A percentile compares a stretch with the other conserved stretches of the same genome.
phyloP scores from a whole-genome alignment of 2,329 filamentous ascomycete genomes.

The Pyrenochaeta sp. region DNA sequence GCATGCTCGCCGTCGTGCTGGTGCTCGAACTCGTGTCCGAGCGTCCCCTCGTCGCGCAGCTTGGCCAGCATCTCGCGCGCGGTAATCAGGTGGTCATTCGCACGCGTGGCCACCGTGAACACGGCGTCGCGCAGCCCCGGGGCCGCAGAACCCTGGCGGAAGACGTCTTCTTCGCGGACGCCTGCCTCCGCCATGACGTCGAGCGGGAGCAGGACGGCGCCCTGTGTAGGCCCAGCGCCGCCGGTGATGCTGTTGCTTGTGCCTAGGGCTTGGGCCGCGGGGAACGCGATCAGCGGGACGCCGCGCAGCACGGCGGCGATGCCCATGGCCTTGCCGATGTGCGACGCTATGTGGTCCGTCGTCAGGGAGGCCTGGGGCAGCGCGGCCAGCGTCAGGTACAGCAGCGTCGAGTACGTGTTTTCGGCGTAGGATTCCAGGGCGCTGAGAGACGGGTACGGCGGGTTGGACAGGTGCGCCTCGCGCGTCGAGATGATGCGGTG shows the following conservation, averaged over 20 bases:
- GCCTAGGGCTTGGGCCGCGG: constrained; percentile 66
- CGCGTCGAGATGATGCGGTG: constrained; percentile 78
- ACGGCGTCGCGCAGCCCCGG: constrained; percentile 86
- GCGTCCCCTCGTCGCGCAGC: constrained; percentile 73
- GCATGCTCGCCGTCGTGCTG: constrained; percentile 74
- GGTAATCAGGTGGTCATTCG: constrained; percentile 95
- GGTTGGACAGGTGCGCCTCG: constrained; percentile 82
- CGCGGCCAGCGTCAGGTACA: constrained; percentile 85
- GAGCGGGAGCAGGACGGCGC: constrained; percentile 79
- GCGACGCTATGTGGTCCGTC: constrained; percentile 90
- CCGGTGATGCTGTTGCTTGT: constrained; percentile 40
- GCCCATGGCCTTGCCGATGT: constrained; percentile 92
- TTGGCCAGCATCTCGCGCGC: constrained; percentile 89
- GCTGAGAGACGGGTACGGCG: constrained; percentile 76
- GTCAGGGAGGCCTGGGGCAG: constrained; percentile 82
- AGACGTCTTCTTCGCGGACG: constrained; percentile 87
- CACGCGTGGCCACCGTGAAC: constrained; percentile 89
- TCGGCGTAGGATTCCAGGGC: constrained; percentile 89
- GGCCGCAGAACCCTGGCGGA: constrained; percentile 79
- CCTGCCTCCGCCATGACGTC: constrained; percentile 86
- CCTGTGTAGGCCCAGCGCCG: constrained; percentile 59
- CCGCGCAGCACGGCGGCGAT: constrained; percentile 88
- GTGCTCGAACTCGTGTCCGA: constrained; percentile 90
- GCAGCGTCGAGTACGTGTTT: constrained; percentile 90
- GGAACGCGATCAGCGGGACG: constrained; percentile 85